phyloP scores from a whole-genome alignment of 805 yeast genomes.

The Sugiyamaella marilandica region DNA sequence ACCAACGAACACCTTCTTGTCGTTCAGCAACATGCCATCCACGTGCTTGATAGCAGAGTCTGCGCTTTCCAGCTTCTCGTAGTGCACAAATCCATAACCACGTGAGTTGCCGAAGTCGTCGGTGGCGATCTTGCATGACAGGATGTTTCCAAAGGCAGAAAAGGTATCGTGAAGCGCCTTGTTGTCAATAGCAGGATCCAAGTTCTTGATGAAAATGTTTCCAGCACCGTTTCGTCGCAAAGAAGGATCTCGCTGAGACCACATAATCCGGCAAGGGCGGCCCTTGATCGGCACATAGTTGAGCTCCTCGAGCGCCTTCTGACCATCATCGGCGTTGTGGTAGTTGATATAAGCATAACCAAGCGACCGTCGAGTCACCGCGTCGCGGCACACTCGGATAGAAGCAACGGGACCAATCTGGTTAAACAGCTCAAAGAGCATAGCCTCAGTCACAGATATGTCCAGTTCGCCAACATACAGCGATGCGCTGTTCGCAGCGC shows the following conservation, averaged over 20 bases:
- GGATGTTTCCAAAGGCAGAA: constrained; percentile 90
- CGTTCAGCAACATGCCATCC: constrained; percentile 97
- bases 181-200: constrained; percentile 97
- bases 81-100: constrained; percentile 97
- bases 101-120: constrained; percentile 88
- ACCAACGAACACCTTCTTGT: constrained; percentile 92
- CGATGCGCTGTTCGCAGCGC: constrained; percentile 55
- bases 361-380: constrained; percentile 91
- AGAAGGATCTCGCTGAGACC: constrained; percentile 99
- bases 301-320: constrained; percentile 88
- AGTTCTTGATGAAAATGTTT: constrained; percentile 95
- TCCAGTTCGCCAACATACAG: constrained; percentile 97
- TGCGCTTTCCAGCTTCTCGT: constrained; percentile 89
- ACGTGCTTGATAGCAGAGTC: constrained; percentile 92
- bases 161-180: constrained; percentile 98
- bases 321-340: constrained; percentile 85
- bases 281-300: constrained; percentile 94
- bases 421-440: constrained; percentile 89
- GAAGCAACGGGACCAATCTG: constrained; percentile 93
- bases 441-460: constrained; percentile 88
- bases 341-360: constrained; percentile 98
- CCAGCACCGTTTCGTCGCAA: constrained; percentile 92
- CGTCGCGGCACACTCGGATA: constrained; percentile 98
- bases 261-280: constrained; percentile 97
- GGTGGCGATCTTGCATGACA: constrained; percentile 95